Evolutionary conservation across 805 yeast genomes (phyloP).

Genomic region (Suhomyces sp.): DNA sequence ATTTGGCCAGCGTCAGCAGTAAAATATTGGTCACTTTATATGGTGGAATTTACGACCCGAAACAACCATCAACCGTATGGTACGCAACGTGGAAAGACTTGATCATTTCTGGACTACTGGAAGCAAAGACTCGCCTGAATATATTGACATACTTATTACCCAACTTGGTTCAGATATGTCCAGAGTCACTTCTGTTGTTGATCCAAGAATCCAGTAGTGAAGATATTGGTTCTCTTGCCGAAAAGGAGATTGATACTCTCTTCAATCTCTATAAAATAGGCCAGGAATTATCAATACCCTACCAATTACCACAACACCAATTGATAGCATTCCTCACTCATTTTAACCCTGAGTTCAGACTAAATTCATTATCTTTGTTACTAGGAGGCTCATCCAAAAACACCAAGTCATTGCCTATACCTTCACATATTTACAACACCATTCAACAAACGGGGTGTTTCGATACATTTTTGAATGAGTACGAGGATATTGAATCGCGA

Average conservation of each 20-base stretch:
- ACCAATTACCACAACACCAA: slow-evolving; percentile 10
- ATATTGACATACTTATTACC: slow-evolving; percentile 64
- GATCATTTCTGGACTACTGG: slow-evolving; percentile 34
- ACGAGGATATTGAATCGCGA: slow-evolving; percentile 61
- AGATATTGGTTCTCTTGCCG: slow-evolving; percentile 42
- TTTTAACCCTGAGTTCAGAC: slow-evolving; percentile 40
- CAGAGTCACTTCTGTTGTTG: slow-evolving; percentile 41
- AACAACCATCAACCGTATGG: slow-evolving; percentile 41
- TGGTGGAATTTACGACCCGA: slow-evolving; percentile 12
- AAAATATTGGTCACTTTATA: slow-evolving; percentile 46
- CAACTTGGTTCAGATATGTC: slow-evolving; percentile 54
- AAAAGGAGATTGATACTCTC: slow-evolving; percentile 32
- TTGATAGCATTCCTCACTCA: slow-evolving; percentile 46
- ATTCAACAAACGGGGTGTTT: slow-evolving; percentile 40
- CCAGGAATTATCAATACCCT: slow-evolving; percentile 46
- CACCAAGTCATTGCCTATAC: slow-evolving; percentile 50
- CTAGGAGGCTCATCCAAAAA: slow-evolving; percentile 53
- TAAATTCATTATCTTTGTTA: slow-evolving; percentile 59
- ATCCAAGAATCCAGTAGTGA: slow-evolving; percentile 16
- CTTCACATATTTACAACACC: slow-evolving; percentile 41
- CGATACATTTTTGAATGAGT: slow-evolving; percentile 57
- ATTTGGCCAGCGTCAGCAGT: slow-evolving; percentile 68
- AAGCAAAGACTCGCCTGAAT: slow-evolving; percentile 39
- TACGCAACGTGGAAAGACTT: slow-evolving; percentile 48
- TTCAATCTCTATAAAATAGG: slow-evolving; percentile 51